Evolutionary conservation across 306 rosid species (phyloP), one percentile per base, ranked within the genome.

Genomic region (Mimosa bimucronata): DNA sequence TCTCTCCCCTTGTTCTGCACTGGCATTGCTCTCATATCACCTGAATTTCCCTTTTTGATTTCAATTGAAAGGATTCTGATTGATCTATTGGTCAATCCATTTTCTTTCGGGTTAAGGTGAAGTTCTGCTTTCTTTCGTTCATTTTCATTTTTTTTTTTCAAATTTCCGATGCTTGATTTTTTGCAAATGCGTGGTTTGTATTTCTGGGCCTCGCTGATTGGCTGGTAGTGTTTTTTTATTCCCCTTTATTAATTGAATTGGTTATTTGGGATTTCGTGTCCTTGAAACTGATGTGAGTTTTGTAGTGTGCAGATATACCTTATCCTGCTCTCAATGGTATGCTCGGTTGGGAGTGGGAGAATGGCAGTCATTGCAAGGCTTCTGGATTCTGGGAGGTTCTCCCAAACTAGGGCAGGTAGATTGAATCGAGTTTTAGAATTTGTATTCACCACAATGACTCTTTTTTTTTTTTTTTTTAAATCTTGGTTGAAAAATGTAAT

Each of bases 331-430:
- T 79, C 86, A 28, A 85, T 85, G 84, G 74, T 89, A 79, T 89
- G 91, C 88, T 88, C 97, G 34, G 80, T 89, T 69, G 97, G 91
- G 85, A 85, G 83, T 87, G 90, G 91, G 83, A 91, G 90, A 79
- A 94, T 95, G 98, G 92, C 94, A 5, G 95, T 86, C 73, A 88
- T 91, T 93, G 90, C 92, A 2, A 91, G 94, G 89, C 86, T 90
- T 86, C 83, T 94, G 16, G 88, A 89, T n/a, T 86, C 89, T 41
- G 89, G 86, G 79, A 79, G 85, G 45, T 86, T 77, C 85, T 84
- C 94, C 30, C 91, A 82, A 69, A 86, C 83, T 23, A 79, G 71
- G 34, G 70, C 90, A 81, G 98, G 97, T 92, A 88, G 26, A 58
- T 6, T 31, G 34, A 75, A 38, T 19, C 38, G 78, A 26, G 46